Percentiles rank a stretch among this genome's conserved stretches.
phyloP scores from a whole-genome alignment of 768 basidiomycete genomes.

The Leccinum ochraceum region DNA sequence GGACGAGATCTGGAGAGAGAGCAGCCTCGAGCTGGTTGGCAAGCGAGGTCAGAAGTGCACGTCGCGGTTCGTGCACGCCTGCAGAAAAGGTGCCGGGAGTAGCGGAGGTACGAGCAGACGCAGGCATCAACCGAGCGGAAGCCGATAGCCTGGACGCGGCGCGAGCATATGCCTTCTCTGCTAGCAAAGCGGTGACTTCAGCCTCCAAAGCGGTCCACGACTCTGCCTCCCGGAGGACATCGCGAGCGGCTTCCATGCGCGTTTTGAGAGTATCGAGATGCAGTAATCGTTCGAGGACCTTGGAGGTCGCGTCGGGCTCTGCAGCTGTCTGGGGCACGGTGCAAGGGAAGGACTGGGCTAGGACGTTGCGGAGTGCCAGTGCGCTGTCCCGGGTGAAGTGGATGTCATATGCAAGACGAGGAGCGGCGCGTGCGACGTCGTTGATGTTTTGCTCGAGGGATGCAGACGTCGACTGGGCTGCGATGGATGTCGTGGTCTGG shows the following conservation, averaged over 20 bases:
- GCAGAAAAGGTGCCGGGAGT: slow-evolving; percentile 12
- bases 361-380: slow-evolving; percentile 64
- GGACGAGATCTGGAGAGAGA: slow-evolving; percentile 86
- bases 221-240: slow-evolving; percentile 92
- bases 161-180: slow-evolving; percentile 77
- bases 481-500: slow-evolving; percentile 78
- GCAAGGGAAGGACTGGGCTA: slow-evolving; percentile 52
- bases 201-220: slow-evolving; percentile 95
- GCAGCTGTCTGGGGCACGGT: neutral
- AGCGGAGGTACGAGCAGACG: slow-evolving; percentile 91
- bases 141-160: slow-evolving; percentile 93
- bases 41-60: slow-evolving; percentile 84
- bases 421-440: slow-evolving; percentile 89
- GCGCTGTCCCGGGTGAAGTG: slow-evolving; percentile 97
- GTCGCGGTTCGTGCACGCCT: slow-evolving; percentile 69
- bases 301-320: slow-evolving; percentile 49
- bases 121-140: slow-evolving; percentile 84
- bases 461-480: slow-evolving; percentile 85
- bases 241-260: slow-evolving; percentile 86
- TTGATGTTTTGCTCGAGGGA: slow-evolving; percentile 87
- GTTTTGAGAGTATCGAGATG: slow-evolving; percentile 80
- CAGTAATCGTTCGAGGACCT: slow-evolving; percentile 74
- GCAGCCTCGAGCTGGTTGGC: slow-evolving; percentile 96
- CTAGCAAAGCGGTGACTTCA: slow-evolving; percentile 85
- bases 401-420: slow-evolving; percentile 91